Percentiles rank a stretch among this genome's conserved stretches.
These are phyloP conservation scores for Nakaseomyces nivariensis DNA, from an alignment of 1,139 yeast genomes.

Conservation along the genomic window DNA sequence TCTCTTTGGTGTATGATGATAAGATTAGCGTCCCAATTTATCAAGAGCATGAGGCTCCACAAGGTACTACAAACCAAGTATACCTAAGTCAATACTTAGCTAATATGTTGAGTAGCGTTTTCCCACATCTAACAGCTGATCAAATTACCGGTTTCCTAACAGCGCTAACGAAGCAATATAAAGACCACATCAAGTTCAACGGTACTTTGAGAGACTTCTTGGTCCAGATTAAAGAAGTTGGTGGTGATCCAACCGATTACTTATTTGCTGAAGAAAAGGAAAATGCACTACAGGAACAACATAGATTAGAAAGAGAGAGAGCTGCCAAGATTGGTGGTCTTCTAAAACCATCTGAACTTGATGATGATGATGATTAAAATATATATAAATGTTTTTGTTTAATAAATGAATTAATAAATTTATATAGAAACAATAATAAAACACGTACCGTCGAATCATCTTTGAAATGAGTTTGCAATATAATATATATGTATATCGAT, in stretches of 20 bases:
- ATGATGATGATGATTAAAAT: slow-evolving; percentile 37
- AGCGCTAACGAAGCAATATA: slow-evolving; percentile 65
- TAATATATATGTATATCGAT: no score
- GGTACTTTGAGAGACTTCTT: slow-evolving; percentile 89
- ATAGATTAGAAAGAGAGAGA: slow-evolving; percentile 60
- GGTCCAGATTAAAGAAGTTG: slow-evolving; percentile 90
- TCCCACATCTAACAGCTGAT: slow-evolving; percentile 77
- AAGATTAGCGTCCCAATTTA: slow-evolving; percentile 72
- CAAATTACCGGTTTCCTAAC: slow-evolving; percentile 75
- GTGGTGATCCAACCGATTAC: slow-evolving; percentile 88
- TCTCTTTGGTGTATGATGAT: slow-evolving; percentile 72
- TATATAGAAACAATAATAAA: background rate
- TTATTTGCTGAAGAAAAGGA: slow-evolving; percentile 92
- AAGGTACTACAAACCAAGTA: slow-evolving; percentile 71
- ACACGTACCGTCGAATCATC: no score
- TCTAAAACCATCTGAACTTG: slow-evolving; percentile 93
- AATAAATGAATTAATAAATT: background rate
- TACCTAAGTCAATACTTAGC: slow-evolving; percentile 77
- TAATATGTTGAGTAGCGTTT: slow-evolving; percentile 72
- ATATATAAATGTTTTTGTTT: background rate
- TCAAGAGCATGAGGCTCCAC: slow-evolving; percentile 63
- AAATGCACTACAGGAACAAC: slow-evolving; percentile 60
- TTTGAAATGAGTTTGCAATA: no score
- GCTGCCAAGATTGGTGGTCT: slow-evolving; percentile 89
- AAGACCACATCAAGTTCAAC: slow-evolving; percentile 67